Conservation (phyloP, 2,329 filamentous ascomycete species). For the Arthrobotrys iridis region DNA sequence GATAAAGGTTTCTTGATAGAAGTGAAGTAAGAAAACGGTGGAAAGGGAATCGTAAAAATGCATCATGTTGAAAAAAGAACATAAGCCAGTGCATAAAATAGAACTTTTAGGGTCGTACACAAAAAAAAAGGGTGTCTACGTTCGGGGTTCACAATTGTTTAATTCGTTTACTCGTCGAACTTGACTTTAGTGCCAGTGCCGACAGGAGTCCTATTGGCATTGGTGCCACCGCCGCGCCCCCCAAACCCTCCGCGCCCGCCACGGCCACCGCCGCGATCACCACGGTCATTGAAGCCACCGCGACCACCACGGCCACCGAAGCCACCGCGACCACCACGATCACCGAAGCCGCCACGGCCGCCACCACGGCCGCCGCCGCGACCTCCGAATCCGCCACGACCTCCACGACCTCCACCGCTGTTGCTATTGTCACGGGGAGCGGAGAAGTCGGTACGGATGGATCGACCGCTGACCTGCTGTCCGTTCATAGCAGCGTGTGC, state of each 20-base stretch:
- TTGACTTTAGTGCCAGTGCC: conserved; percentile 63
- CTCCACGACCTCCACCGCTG: conserved; percentile 64
- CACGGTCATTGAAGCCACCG: conserved; percentile 56
- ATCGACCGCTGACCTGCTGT: conserved; percentile 75
- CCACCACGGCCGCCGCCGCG: conserved; percentile 59
- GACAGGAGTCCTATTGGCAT: conserved; percentile 57
- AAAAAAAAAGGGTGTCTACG: too few species aligned
- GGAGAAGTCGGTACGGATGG: conserved; percentile 84
- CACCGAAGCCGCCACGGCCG: conserved; percentile 62
- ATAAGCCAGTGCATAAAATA: conserved; percentile 1
- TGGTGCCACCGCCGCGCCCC: conserved; percentile 62
- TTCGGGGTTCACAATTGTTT: neutral
- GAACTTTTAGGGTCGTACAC: conserved; percentile 51
- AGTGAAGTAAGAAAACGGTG: conserved; percentile 3
- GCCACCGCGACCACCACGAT: conserved; percentile 62
- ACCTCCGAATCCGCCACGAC: conserved; percentile 62
- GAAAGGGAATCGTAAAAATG: conserved; percentile 6
- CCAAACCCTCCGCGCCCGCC: conserved; percentile 64
- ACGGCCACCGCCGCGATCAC: conserved; percentile 55
- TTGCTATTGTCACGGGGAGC: conserved; percentile 72
- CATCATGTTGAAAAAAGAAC: neutral
- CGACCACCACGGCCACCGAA: conserved; percentile 62
- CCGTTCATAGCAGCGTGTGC: conserved; percentile 78
- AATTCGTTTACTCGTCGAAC: conserved; percentile 60
- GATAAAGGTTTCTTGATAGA: conserved; percentile 8